Evolutionary conservation across 768 basidiomycete genomes (phyloP).

Genomic region (Trametes cinnabarina): DNA sequence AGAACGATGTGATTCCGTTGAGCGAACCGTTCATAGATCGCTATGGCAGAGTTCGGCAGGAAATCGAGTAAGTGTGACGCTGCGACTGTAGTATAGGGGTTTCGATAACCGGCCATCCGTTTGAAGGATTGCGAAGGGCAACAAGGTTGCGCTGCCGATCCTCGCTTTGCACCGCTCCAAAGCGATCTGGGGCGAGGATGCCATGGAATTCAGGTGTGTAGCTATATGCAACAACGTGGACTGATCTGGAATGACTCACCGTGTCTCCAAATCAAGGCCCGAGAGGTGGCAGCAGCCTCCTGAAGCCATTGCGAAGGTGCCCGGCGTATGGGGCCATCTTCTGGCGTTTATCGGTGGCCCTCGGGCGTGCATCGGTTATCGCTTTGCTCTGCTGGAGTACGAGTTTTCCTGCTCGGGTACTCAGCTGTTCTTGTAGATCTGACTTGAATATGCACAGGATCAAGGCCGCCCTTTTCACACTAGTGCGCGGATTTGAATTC

Average conservation of each 20-base stretch:
- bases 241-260: background rate
- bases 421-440: no score
- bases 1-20: slow-evolving; percentile 54
- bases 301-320: slow-evolving; percentile 42
- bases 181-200: slow-evolving; percentile 63
- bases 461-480: slow-evolving; percentile 33
- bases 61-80: slow-evolving; percentile 29
- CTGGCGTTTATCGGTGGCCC: slow-evolving; percentile 66
- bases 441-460: slow-evolving; percentile 18
- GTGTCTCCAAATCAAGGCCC: slow-evolving; percentile 41
- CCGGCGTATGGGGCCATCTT: slow-evolving; percentile 60
- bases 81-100: no score
- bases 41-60: slow-evolving; percentile 16
- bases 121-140: slow-evolving; percentile 28
- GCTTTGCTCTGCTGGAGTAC: slow-evolving; percentile 60
- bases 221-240: background rate
- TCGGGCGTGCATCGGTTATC: slow-evolving; percentile 64
- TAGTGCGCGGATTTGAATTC: slow-evolving; percentile 29
- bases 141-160: slow-evolving; percentile 48
- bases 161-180: slow-evolving; percentile 49
- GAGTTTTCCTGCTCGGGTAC: slow-evolving; percentile 22
- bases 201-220: slow-evolving; percentile 55
- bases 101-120: no score
- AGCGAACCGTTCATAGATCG: slow-evolving; percentile 28
- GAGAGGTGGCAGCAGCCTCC: slow-evolving; percentile 60